Percentiles rank a stretch among this genome's conserved stretches.
Conservation (phyloP, 805 yeast species). For the Kodamaea restingae region DNA sequence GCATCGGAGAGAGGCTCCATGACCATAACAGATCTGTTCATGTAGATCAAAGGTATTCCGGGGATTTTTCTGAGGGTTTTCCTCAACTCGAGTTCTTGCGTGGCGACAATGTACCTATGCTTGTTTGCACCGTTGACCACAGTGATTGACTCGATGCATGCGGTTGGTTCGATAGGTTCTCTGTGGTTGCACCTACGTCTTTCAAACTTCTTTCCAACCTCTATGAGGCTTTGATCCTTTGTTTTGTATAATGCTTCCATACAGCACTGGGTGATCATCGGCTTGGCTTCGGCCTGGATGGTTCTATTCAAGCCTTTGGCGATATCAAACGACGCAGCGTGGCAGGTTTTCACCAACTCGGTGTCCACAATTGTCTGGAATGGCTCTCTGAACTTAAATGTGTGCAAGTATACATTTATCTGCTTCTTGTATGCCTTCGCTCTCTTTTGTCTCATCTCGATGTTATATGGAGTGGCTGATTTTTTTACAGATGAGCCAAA, state of each 20-base stretch:
- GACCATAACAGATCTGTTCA: slow-evolving; percentile 89
- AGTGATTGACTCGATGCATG: slow-evolving; percentile 72
- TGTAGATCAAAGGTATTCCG: slow-evolving; percentile 84
- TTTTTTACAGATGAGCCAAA: background rate
- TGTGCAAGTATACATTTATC: slow-evolving; percentile 76
- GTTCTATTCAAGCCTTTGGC: slow-evolving; percentile 76
- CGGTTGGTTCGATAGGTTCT: slow-evolving; percentile 58
- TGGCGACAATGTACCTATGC: slow-evolving; percentile 86
- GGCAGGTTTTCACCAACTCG: slow-evolving; percentile 63
- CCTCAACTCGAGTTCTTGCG: slow-evolving; percentile 72
- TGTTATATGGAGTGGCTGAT: background rate
- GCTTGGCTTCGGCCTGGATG: slow-evolving; percentile 79
- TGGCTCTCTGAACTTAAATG: slow-evolving; percentile 92
- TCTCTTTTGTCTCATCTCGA: slow-evolving; percentile 86
- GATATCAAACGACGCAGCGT: slow-evolving; percentile 69
- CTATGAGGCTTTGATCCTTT: slow-evolving; percentile 71
- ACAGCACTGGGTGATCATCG: slow-evolving; percentile 93
- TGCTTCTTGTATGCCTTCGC: slow-evolving; percentile 93
- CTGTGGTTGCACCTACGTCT: slow-evolving; percentile 91
- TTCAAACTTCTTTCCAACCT: slow-evolving; percentile 76
- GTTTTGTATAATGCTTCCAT: slow-evolving; percentile 78
- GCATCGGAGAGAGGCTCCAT: slow-evolving; percentile 89
- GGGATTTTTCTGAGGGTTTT: slow-evolving; percentile 69
- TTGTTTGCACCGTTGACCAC: slow-evolving; percentile 73
- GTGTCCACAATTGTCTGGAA: slow-evolving; percentile 88